phyloP scores from a whole-genome alignment of 2,329 filamentous ascomycete genomes.

The Fusarium austroafricanum region DNA sequence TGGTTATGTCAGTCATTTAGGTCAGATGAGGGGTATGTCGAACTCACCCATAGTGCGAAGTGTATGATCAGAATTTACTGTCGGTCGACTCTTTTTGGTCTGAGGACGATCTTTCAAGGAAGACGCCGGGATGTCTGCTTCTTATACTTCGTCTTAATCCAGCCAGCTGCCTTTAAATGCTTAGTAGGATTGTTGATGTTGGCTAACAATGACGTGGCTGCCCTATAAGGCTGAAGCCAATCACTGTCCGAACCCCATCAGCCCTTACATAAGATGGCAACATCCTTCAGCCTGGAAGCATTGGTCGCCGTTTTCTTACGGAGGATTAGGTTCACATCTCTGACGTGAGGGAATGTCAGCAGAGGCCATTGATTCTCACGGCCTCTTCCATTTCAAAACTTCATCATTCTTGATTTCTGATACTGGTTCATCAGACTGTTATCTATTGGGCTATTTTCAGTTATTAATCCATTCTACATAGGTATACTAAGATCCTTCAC shows the following conservation, averaged over 20 bases:
- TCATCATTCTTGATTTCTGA: no score
- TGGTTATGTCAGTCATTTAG: background rate
- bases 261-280: conserved; percentile 4
- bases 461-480: no score
- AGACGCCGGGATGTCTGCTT: background rate
- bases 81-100: background rate
- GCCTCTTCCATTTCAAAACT: no score
- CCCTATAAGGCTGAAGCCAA: background rate
- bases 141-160: background rate
- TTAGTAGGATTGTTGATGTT: background rate
- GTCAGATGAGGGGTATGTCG: background rate
- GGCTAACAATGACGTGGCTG: conserved; percentile 18
- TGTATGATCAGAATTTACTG: background rate
- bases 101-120: background rate
- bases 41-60: conserved; percentile 14
- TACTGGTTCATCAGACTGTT: no score
- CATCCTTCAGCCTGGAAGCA: background rate
- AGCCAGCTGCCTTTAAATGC: background rate
- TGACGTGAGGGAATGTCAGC: background rate
- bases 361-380: no score
- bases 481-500: no score
- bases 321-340: background rate
- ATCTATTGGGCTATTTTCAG: no score
- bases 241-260: background rate
- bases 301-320: background rate